Conservation (phyloP, 805 yeast species). For the Pichia thaimueangensis region DNA sequence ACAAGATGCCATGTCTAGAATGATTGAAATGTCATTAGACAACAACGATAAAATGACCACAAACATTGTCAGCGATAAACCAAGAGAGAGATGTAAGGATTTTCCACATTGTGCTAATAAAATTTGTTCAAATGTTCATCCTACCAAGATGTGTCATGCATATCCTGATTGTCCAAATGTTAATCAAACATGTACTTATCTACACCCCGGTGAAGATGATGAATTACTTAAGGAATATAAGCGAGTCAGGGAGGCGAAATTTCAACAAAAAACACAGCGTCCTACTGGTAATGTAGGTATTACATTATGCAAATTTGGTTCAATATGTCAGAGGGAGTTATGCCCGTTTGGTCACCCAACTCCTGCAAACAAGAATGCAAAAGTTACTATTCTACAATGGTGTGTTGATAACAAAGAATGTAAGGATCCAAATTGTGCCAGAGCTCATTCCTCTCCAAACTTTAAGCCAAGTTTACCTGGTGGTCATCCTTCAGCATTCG, state of each 20-base stretch:
- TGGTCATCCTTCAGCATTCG: not conserved
- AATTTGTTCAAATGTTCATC: conserved; percentile 74
- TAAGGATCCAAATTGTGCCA: conserved; percentile 51
- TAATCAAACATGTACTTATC: conserved; percentile 73
- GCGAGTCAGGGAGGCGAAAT: conserved; percentile 37
- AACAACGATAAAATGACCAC: conserved; percentile 22
- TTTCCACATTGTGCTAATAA: conserved; percentile 65
- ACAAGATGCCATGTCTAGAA: conserved; percentile 10
- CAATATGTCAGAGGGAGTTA: conserved; percentile 63
- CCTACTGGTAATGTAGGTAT: conserved; percentile 34
- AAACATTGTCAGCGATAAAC: conserved; percentile 37
- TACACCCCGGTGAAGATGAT: conserved; percentile 84
- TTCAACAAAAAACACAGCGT: conserved; percentile 14
- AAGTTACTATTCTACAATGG: conserved; percentile 65
- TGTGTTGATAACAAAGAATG: conserved; percentile 68
- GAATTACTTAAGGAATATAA: conserved; percentile 63
- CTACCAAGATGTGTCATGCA: conserved; percentile 65
- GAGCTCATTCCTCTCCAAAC: conserved; percentile 78
- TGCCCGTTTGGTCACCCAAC: conserved; percentile 94
- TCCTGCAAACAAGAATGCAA: conserved; percentile 70
- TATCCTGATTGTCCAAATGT: conserved; percentile 75
- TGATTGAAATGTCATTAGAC: conserved; percentile 30
- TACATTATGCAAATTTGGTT: conserved; percentile 70
- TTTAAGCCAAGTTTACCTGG: conserved; percentile 17
- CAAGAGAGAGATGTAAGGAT: conserved; percentile 56